Evolutionary conservation across 1,284 basidiomycete species (phyloP), one percentile per base, ranked within the genome.

Genomic region (Amylostereum chailletii): DNA sequence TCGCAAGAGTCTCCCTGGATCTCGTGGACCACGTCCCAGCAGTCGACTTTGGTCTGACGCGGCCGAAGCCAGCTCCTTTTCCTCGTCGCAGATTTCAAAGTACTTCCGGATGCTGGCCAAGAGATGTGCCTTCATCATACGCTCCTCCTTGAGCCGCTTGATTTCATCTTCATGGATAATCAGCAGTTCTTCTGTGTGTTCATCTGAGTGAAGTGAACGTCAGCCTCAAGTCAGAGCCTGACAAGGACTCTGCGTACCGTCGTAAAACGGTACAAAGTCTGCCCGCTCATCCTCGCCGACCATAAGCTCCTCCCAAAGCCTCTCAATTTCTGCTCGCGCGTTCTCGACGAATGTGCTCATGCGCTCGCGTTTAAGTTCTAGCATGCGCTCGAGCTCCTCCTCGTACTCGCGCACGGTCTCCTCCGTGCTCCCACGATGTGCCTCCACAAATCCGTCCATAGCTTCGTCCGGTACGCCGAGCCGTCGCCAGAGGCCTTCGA

Each of bases 131-230:
- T 94, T 95, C 48, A 77, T 69, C 53, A 83, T 74, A 11, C 86
- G 75, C 61, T 97, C 93, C 34, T 86, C 82, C 58, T 89, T 86
- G 34, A 98, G 74, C 11, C 82, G 74, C 50, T 75, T 75, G 52
- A 93, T 89, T 65, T 96, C 90, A 36, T 86, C 80, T 65, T 99
- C 95, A 60, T 98, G 95, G 29, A 86, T 79, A 3, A 78, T 75
- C 5, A 99, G 70, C 1, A 98, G 71, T 57, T 95, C 92, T 67
- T 96, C 94, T 0, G 88, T 90, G 58, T 86, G 84, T 58, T 93
- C 86, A 55, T 93, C 93, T 92, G 59, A 58, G 55, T 54, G 45
- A 52, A 30, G 26, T 48, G 34, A 46, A 41, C 8, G 30, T 38
- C n/a, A 34, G 34, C n/a, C 6, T 6, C 42, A 30, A 37, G 10